Base-by-base conservation (phyloP, 257 asterid species). In the Salvia hispanica region DNA sequence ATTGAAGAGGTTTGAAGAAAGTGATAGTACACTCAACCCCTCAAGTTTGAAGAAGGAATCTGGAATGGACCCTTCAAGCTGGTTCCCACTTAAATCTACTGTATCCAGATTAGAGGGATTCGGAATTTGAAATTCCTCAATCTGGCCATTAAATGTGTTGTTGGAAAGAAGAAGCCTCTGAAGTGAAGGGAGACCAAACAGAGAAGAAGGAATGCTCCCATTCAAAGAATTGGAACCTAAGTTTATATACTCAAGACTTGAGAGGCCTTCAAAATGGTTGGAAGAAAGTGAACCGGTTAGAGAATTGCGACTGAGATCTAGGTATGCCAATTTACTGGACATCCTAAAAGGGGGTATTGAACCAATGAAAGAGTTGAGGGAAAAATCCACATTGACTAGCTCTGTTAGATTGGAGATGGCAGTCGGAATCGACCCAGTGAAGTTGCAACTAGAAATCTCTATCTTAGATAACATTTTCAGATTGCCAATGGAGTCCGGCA, bases 341-440 rank as follows among this genome's bases (percentile, higher is more conserved):
- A 43, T 60, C 40, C 0, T 58, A 57, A 87, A 81, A 9, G 40
- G 37, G 9, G 89, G 91, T 62, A 83, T 58, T 4, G 65, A 12
- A 50, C 87, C 88, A 0, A 5, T 76, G 80, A 88, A 81, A 12
- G 43, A 18, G 69, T 85, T 88, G 0, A 3, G 2, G 1, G 81
- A 64, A 33, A 88, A 73, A 72, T 83, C 81, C 11, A 88, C 33
- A 57, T 34, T 4, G 33, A 62, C 78, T 12, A 88, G 66, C 31
- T 75, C 67, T 0, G 77, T 74, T 10, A 85, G 74, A 33, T 66
- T 71, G 16, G 70, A 53, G 33, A 85, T 69, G 2, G 79, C 36
- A 13, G 69, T 13, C 3, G 95, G 90, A 47, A 88, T 77, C 0
- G 3, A 34, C 28, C 95, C 92, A 1, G 45, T 51, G 69, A 88